These are phyloP conservation scores for Triangularia verruculosa DNA, from an alignment of 2,329 filamentous ascomycete genomes.

Conservation along the genomic window DNA sequence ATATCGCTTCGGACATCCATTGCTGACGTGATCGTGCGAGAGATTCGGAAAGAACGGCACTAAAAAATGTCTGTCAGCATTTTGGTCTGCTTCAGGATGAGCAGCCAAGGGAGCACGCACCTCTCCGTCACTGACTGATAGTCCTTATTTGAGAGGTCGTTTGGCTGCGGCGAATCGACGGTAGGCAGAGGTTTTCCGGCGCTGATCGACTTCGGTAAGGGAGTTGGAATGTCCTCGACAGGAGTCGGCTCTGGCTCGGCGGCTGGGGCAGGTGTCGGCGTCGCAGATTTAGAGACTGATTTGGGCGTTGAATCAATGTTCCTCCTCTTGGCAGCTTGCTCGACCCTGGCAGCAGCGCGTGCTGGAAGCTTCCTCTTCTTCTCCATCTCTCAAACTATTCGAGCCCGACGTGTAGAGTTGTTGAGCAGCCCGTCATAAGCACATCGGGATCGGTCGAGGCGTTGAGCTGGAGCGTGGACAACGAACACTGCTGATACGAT, in stretches of 20 bases:
- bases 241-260: slow-evolving; percentile 33
- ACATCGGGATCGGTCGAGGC: slow-evolving; percentile 21
- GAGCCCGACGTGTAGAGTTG: slow-evolving; percentile 20
- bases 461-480: neutral
- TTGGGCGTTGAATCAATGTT: slow-evolving; percentile 51
- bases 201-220: slow-evolving; percentile 61
- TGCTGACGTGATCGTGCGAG: slow-evolving; percentile 68
- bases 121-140: slow-evolving; percentile 74
- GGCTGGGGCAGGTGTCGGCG: slow-evolving; percentile 26
- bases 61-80: slow-evolving; percentile 35
- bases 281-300: slow-evolving; percentile 47
- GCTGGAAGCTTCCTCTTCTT: slow-evolving; percentile 64
- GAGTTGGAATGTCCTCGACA: slow-evolving; percentile 37
- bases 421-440: slow-evolving; percentile 22
- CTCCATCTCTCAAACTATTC: slow-evolving; percentile 48
- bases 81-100: neutral
- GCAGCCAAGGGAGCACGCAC: slow-evolving; percentile 38
- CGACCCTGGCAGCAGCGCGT: slow-evolving; percentile 58
- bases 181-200: slow-evolving; percentile 69
- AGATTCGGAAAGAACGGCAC: slow-evolving; percentile 72
- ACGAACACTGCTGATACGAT: neutral
- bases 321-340: slow-evolving; percentile 59
- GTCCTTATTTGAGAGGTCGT: slow-evolving; percentile 59
- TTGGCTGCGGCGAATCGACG: slow-evolving; percentile 63
- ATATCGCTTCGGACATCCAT: slow-evolving; percentile 70